Evolutionary conservation across 768 basidiomycete species (phyloP).

Genomic region (Lactarius akahatsu): DNA sequence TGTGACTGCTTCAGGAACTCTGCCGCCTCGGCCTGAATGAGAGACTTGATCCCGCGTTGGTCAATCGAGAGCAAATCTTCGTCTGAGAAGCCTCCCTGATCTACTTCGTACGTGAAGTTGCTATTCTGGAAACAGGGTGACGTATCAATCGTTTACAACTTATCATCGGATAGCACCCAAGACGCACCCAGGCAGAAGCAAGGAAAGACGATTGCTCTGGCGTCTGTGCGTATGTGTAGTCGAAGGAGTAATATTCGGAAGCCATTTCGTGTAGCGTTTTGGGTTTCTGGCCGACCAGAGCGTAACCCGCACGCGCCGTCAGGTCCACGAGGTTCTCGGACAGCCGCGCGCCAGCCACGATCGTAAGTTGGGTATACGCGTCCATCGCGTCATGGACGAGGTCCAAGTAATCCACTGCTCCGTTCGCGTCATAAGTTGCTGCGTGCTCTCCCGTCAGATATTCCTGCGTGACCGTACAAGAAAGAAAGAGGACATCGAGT

Average conservation of each 20-base stretch:
- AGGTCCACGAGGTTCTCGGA: slow-evolving; percentile 45
- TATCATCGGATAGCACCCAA: no score
- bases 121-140: slow-evolving; percentile 45
- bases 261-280: slow-evolving; percentile 46
- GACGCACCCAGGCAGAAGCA: slow-evolving; percentile 54
- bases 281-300: slow-evolving; percentile 46
- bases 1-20: slow-evolving; percentile 49
- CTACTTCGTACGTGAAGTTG: slow-evolving; percentile 49
- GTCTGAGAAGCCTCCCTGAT: slow-evolving; percentile 53
- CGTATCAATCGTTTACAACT: background rate
- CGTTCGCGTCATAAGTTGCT: slow-evolving; percentile 55
- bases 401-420: slow-evolving; percentile 46
- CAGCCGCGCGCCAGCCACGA: slow-evolving; percentile 45
- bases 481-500: slow-evolving; percentile 35
- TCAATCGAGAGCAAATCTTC: slow-evolving; percentile 47
- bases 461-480: background rate
- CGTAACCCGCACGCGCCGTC: slow-evolving; percentile 50
- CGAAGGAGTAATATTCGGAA: slow-evolving; percentile 56
- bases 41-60: slow-evolving; percentile 56
- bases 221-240: slow-evolving; percentile 52
- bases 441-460: background rate
- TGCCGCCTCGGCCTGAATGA: slow-evolving; percentile 55
- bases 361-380: slow-evolving; percentile 41
- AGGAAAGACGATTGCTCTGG: slow-evolving; percentile 57
- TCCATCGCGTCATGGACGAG: slow-evolving; percentile 43